Evolutionary conservation across 805 yeast genomes (phyloP).

Genomic region (Danielia reshetovae): DNA sequence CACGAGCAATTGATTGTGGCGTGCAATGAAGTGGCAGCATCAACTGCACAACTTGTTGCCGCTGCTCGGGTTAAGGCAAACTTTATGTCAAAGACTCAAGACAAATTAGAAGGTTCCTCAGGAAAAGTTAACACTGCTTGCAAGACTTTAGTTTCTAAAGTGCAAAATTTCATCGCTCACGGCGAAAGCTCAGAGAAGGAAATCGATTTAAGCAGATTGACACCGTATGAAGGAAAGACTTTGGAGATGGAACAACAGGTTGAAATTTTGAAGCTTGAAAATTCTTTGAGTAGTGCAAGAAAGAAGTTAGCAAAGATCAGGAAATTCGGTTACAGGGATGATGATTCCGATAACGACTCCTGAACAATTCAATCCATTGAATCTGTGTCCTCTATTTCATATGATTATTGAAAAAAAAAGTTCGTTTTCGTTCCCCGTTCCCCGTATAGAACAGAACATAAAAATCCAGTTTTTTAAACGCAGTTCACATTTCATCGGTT

Average conservation of each 20-base stretch:
- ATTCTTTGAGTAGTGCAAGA: conserved; percentile 65
- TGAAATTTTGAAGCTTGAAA: conserved; percentile 78
- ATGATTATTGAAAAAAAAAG: neutral
- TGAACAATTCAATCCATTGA: neutral
- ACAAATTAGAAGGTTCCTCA: conserved; percentile 63
- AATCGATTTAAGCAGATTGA: conserved; percentile 62
- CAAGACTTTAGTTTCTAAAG: conserved; percentile 64
- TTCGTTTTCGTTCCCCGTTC: too few relatives aligned
- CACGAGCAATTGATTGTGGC: conserved; percentile 87
- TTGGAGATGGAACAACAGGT: conserved; percentile 93
- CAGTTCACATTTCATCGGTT: too few relatives aligned
- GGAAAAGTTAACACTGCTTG: conserved; percentile 74
- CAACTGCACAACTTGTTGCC: conserved; percentile 89
- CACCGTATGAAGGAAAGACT: conserved; percentile 78
- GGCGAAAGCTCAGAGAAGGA: conserved; percentile 32
- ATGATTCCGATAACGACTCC: conserved; percentile 47
- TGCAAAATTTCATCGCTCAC: conserved; percentile 52
- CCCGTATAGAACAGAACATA: too few relatives aligned
- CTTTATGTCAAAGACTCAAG: conserved; percentile 72
- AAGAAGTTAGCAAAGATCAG: conserved; percentile 82
- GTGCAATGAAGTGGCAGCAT: conserved; percentile 86
- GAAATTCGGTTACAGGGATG: conserved; percentile 69
- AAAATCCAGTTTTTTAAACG: too few relatives aligned
- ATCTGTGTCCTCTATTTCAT: neutral
- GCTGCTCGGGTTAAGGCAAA: conserved; percentile 85